A percentile compares a stretch with the other conserved stretches of the same genome.
phyloP scores from a whole-genome alignment of 345 rosid genomes.

The Passiflora organensis region DNA sequence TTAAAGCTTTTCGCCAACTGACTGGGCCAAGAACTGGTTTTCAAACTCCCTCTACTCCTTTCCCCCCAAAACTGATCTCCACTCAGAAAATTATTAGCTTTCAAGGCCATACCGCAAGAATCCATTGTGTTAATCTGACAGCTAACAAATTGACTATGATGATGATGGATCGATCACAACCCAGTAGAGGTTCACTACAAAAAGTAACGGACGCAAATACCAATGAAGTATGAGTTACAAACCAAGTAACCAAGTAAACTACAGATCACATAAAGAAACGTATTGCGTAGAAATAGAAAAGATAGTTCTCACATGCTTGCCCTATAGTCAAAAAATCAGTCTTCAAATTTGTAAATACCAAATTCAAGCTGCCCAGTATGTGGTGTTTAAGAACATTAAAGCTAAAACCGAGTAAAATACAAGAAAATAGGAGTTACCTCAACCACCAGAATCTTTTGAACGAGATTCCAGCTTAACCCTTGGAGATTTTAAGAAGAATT shows the following conservation, averaged over 20 bases:
- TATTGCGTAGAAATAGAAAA: constrained; percentile 7
- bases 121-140: constrained; percentile 43
- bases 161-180: constrained; percentile 8
- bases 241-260: constrained; percentile 47
- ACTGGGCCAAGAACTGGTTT: constrained; percentile 24
- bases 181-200: constrained; percentile 1
- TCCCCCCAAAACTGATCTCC: constrained; percentile 56
- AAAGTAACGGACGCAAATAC: constrained; percentile 13
- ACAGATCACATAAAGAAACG: constrained; percentile 35
- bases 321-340: constrained; percentile 1
- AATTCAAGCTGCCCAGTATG: too few species aligned
- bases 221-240: constrained; percentile 14
- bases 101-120: constrained; percentile 48
- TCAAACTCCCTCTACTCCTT: constrained; percentile 43
- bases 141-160: constrained; percentile 10
- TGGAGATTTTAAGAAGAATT: too few species aligned
- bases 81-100: constrained; percentile 37
- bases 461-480: too few species aligned
- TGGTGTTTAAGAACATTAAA: too few species aligned
- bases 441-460: too few species aligned
- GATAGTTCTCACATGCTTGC: constrained; percentile 24
- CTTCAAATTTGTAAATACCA: too few species aligned
- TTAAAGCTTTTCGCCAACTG: constrained; percentile 31
- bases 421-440: too few species aligned
- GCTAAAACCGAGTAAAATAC: too few species aligned